Conservation (phyloP, 1,284 basidiomycete species). For the Boletellus sp. region DNA sequence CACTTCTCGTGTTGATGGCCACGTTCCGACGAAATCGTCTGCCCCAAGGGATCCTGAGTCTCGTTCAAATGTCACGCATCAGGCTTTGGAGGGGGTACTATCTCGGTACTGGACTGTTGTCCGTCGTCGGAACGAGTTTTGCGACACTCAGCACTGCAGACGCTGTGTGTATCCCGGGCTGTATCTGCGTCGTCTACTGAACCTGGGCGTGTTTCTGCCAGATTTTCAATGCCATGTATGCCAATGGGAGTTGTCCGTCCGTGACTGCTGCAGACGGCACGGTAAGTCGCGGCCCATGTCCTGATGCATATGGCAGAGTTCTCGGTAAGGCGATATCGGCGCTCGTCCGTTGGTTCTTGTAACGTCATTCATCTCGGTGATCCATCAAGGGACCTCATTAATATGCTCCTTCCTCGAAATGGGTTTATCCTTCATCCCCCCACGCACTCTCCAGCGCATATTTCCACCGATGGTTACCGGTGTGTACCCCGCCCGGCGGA, state of each 20-base stretch:
- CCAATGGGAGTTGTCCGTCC: constrained; percentile 72
- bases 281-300: constrained; percentile 60
- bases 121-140: constrained; percentile 85
- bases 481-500: constrained; percentile 18
- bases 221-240: constrained; percentile 79
- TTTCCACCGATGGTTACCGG: constrained; percentile 85
- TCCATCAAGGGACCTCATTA: constrained; percentile 59
- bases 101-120: constrained; percentile 75
- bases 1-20: not conserved
- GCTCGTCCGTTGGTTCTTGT: not conserved
- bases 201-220: constrained; percentile 21
- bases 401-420: constrained; percentile 83
- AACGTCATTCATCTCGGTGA: not conserved
- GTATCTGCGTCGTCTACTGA: constrained; percentile 31
- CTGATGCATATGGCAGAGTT: constrained; percentile 76
- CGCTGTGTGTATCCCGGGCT: constrained; percentile 45
- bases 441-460: constrained; percentile 58
- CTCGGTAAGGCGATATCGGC: constrained; percentile 44
- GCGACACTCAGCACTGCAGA: constrained; percentile 75
- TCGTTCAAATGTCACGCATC: constrained; percentile 72
- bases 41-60: constrained; percentile 58
- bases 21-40: not conserved
- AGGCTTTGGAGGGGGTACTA: constrained; percentile 59
- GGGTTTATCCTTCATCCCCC: constrained; percentile 68
- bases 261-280: constrained; percentile 57